Conservation (phyloP, 2,329 filamentous ascomycete species). For the Incumbomyces lentus region DNA sequence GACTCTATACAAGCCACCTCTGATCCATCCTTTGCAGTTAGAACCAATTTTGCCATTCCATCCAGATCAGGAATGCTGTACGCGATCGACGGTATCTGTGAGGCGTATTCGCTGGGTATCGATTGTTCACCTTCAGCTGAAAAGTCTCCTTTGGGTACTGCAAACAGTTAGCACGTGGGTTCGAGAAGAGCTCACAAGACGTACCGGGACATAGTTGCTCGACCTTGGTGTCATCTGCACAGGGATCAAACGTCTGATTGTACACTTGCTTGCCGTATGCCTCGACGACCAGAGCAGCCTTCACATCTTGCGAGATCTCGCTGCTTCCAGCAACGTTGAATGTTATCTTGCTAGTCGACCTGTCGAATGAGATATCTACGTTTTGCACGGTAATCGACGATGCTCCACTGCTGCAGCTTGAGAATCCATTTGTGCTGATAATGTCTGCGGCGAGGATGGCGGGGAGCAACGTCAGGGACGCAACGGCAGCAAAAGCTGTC, state of each 20-base stretch:
- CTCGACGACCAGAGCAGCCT: slow-evolving; percentile 61
- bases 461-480: slow-evolving; percentile 13
- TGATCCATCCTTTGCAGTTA: slow-evolving; percentile 51
- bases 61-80: slow-evolving; percentile 87
- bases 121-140: slow-evolving; percentile 59
- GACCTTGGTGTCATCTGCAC: slow-evolving; percentile 56
- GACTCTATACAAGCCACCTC: slow-evolving; percentile 76
- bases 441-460: slow-evolving; percentile 55
- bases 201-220: slow-evolving; percentile 69
- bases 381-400: slow-evolving; percentile 58
- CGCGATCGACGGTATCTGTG: slow-evolving; percentile 73
- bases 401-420: slow-evolving; percentile 50
- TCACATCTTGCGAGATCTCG: slow-evolving; percentile 64
- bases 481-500: slow-evolving; percentile 4
- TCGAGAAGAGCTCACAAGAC: slow-evolving; percentile 20
- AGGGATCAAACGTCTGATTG: slow-evolving; percentile 72
- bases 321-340: slow-evolving; percentile 80
- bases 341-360: slow-evolving; percentile 57
- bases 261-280: slow-evolving; percentile 82
- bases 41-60: slow-evolving; percentile 67
- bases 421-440: slow-evolving; percentile 71
- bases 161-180: slow-evolving; percentile 18
- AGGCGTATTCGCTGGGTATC: slow-evolving; percentile 61
- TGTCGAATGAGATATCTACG: slow-evolving; percentile 70
- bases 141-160: slow-evolving; percentile 66